Conservation (phyloP, 2,329 filamentous ascomycete species). For the Claviceps fusiformis region DNA sequence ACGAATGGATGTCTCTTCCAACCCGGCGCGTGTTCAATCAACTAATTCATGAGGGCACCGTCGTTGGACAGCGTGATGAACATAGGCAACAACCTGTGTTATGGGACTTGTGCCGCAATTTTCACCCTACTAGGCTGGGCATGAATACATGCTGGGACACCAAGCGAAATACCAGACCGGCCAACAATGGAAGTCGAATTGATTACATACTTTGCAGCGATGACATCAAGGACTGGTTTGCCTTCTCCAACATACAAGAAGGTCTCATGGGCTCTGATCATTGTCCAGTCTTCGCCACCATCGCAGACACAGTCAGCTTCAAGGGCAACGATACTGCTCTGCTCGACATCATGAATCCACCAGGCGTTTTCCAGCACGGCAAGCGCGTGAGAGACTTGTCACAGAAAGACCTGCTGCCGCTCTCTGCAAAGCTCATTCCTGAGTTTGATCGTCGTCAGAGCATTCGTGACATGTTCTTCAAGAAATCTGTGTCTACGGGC, state of each 20-base stretch:
- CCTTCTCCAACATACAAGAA: slow-evolving; percentile 75
- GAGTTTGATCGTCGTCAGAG: slow-evolving; percentile 75
- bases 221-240: slow-evolving; percentile 68
- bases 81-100: slow-evolving; percentile 58
- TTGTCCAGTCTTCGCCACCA: slow-evolving; percentile 74
- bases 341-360: slow-evolving; percentile 64
- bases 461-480: slow-evolving; percentile 83
- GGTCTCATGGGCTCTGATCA: slow-evolving; percentile 92
- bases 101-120: slow-evolving; percentile 71
- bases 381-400: slow-evolving; percentile 53
- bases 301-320: slow-evolving; percentile 48
- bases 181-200: slow-evolving; percentile 84
- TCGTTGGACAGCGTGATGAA: slow-evolving; percentile 52
- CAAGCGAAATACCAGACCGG: slow-evolving; percentile 86
- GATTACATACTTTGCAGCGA: slow-evolving; percentile 83
- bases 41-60: slow-evolving; percentile 59
- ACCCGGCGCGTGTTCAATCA: slow-evolving; percentile 74
- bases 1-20: slow-evolving; percentile 60
- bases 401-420: slow-evolving; percentile 50
- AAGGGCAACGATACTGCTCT: slow-evolving; percentile 38
- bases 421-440: slow-evolving; percentile 72
- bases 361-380: slow-evolving; percentile 56
- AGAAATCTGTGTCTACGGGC: slow-evolving; percentile 14
- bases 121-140: slow-evolving; percentile 63
- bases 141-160: slow-evolving; percentile 99